Conservation (phyloP, 192 early-diverging fungal species). For the Entomortierella beljakovae region DNA sequence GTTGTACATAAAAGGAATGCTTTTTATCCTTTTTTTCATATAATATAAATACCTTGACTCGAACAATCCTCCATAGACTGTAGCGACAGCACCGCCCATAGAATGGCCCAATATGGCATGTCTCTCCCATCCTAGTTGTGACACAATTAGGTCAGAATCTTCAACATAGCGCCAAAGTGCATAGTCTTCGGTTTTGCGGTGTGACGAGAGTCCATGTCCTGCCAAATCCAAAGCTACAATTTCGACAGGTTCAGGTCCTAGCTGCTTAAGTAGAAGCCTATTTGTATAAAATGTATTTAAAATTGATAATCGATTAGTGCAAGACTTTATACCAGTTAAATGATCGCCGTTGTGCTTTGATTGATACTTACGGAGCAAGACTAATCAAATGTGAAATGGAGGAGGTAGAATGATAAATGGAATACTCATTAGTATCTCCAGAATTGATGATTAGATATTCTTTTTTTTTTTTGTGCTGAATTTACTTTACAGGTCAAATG, state of each 20-base stretch:
- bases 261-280: slow-evolving; percentile 28
- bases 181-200: slow-evolving; percentile 41
- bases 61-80: slow-evolving; percentile 30
- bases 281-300: too few relatives aligned
- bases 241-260: slow-evolving; percentile 45
- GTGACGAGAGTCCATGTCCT: slow-evolving; percentile 43
- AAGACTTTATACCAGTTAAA: too few relatives aligned
- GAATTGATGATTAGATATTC: background rate
- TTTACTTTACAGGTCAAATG: slow-evolving; percentile 38
- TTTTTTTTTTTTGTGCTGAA: background rate
- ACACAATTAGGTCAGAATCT: slow-evolving; percentile 33
- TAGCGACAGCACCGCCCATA: slow-evolving; percentile 40
- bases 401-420: background rate
- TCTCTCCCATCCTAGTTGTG: slow-evolving; percentile 34
- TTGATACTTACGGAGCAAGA: slow-evolving; percentile 17
- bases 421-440: background rate
- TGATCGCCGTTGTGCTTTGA: too few relatives aligned
- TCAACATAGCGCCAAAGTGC: slow-evolving; percentile 44
- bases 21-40: too few relatives aligned
- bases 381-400: background rate
- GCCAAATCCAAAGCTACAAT: slow-evolving; percentile 41
- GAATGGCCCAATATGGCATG: slow-evolving; percentile 48
- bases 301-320: too few relatives aligned
- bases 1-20: too few relatives aligned
- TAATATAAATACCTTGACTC: slow-evolving; percentile 10